Evolutionary conservation across 805 yeast species (phyloP).

Genomic region (Clavispora vitiphila): DNA sequence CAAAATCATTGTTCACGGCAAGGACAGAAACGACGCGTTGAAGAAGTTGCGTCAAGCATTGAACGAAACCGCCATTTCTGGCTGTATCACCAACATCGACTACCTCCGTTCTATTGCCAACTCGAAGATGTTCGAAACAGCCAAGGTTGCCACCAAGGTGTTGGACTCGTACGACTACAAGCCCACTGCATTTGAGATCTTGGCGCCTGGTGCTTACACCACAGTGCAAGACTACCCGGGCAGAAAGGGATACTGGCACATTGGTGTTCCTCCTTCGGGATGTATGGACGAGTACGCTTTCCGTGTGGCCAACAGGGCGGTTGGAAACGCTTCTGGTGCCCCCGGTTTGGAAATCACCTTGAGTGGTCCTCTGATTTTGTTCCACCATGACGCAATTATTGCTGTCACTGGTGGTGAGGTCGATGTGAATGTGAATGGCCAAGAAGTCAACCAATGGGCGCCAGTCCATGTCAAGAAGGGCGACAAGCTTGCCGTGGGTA

Average conservation of each 20-base stretch:
- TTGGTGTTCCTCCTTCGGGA: slow-evolving; percentile 98
- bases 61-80: slow-evolving; percentile 80
- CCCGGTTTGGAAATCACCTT: slow-evolving; percentile 91
- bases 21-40: slow-evolving; percentile 81
- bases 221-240: slow-evolving; percentile 96
- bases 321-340: slow-evolving; percentile 75
- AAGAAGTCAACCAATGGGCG: slow-evolving; percentile 54
- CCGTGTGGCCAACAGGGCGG: slow-evolving; percentile 83
- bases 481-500: slow-evolving; percentile 75
- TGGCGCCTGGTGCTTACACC: slow-evolving; percentile 90
- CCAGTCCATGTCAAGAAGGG: slow-evolving; percentile 73
- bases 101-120: slow-evolving; percentile 81
- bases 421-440: slow-evolving; percentile 62
- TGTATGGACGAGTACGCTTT: slow-evolving; percentile 95
- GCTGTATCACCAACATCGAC: slow-evolving; percentile 86
- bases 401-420: slow-evolving; percentile 86
- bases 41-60: slow-evolving; percentile 72
- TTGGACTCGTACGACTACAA: slow-evolving; percentile 75
- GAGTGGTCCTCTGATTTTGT: slow-evolving; percentile 77
- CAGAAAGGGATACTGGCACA: slow-evolving; percentile 78
- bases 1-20: slow-evolving; percentile 92
- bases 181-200: slow-evolving; percentile 80
- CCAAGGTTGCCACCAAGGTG: slow-evolving; percentile 81
- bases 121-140: slow-evolving; percentile 78
- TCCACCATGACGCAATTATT: slow-evolving; percentile 75